phyloP scores from a whole-genome alignment of 192 early-diverging fungal species.

The Dissophora globulifera region DNA sequence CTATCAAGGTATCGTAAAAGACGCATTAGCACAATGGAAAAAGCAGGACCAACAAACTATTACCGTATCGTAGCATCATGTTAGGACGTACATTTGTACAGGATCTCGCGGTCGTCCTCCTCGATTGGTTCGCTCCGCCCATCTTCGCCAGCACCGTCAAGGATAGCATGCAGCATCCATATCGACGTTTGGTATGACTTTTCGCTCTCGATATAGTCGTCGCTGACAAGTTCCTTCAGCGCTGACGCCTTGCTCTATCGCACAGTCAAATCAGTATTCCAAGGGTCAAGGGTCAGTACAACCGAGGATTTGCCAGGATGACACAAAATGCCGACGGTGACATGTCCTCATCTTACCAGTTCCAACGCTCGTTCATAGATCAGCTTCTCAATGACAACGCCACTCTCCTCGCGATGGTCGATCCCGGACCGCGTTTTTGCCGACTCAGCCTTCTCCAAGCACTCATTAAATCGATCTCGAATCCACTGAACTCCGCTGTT shows the following conservation, averaged over 20 bases:
- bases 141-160: constrained; percentile 58
- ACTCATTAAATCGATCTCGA: constrained; percentile 89
- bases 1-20: no score
- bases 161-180: constrained; percentile 78
- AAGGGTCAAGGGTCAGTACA: no score
- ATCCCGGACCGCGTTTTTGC: constrained; percentile 63
- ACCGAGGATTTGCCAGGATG: no score
- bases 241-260: constrained; percentile 68
- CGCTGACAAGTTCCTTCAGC: constrained; percentile 70
- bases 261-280: neutral
- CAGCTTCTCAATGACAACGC: constrained; percentile 71
- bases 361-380: constrained; percentile 81
- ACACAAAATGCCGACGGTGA: no score
- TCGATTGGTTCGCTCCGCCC: constrained; percentile 60
- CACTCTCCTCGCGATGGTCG: constrained; percentile 63
- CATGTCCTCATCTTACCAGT: constrained; percentile 56
- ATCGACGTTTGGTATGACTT: constrained; percentile 80
- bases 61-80: neutral
- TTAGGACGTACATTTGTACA: constrained; percentile 59
- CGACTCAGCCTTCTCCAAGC: constrained; percentile 83
- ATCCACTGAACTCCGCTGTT: constrained; percentile 87
- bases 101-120: constrained; percentile 62
- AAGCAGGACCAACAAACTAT: neutral
- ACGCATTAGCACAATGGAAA: no score
- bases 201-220: constrained; percentile 74